Evolutionary conservation across 768 basidiomycete genomes (phyloP).

Genomic region (Favolaschia claudopus): DNA sequence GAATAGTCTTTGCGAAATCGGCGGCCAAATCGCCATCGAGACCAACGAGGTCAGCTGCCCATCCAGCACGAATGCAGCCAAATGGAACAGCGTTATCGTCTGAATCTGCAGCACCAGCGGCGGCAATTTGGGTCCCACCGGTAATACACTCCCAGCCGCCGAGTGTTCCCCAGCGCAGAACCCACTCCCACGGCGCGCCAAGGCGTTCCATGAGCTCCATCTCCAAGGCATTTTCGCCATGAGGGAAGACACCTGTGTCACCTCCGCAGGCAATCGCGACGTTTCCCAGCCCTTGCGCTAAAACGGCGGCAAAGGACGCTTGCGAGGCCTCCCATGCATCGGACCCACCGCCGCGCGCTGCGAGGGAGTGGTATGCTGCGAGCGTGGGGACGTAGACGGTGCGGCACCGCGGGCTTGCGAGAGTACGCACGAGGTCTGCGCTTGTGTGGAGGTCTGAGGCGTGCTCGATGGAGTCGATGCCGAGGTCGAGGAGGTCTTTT

Average conservation of each 20-base stretch:
- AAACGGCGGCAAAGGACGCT: conserved; percentile 52
- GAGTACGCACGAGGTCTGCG: conserved; percentile 32
- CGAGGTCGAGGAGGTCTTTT: conserved; percentile 43
- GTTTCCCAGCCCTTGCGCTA: conserved; percentile 50
- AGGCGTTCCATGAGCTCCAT: conserved; percentile 65
- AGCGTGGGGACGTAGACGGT: conserved; percentile 69
- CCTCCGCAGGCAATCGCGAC: conserved; percentile 63
- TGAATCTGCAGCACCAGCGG: too few species aligned
- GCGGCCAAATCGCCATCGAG: conserved; percentile 48
- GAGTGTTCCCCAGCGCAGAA: conserved; percentile 66
- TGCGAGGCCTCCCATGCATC: conserved; percentile 46
- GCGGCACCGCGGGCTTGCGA: conserved; percentile 32
- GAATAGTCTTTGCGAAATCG: conserved; percentile 54
- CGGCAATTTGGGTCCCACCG: conserved; percentile 50
- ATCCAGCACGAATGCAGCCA: conserved; percentile 60
- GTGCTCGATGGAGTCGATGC: conserved; percentile 67
- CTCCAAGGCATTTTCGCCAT: conserved; percentile 68
- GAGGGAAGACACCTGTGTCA: conserved; percentile 70
- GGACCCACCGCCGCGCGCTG: conserved; percentile 21
- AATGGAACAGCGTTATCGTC: conserved; percentile 63
- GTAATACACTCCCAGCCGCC: conserved; percentile 66
- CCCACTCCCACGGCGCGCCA: conserved; percentile 59
- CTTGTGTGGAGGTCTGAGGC: conserved; percentile 44
- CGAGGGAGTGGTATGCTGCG: conserved; percentile 51
- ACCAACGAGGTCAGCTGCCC: conserved; percentile 59